Evolutionary conservation across 2,329 filamentous ascomycete genomes (phyloP), one percentile per base, ranked within the genome.

Genomic region (Fusarium sororula): DNA sequence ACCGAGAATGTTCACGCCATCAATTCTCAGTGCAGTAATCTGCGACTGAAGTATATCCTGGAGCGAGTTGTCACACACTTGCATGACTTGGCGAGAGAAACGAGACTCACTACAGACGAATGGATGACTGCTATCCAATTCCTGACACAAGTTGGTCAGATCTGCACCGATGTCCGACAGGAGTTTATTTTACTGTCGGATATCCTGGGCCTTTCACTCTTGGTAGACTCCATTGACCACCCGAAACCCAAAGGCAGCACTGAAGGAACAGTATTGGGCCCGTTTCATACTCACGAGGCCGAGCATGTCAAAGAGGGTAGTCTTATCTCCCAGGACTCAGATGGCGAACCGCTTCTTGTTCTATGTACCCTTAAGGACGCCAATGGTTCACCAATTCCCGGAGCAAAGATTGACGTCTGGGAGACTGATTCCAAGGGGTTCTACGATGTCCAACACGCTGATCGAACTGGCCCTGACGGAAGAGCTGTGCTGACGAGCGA

Each of bases 111-210:
- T 75, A 92, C 90, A 9, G 83, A 88, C 6, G 93, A 95, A 83
- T 95, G 93, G 93, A 91, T 91, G 89, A 83, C 87, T 0, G 92
- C 90, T 0, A 85, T 95, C 57, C 82, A 89, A 30, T 95, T 94
- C 82, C 82, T 95, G 22, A 92, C 90, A 0, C 83, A 85, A 50
- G 90, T 91, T 2, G 93, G 93, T 3, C 87, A 94, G 79, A 94
- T 90, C 58, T 91, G 89, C 76, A 89, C 85, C 44, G 90, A 93
- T 78, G 90, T 92, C 26, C 86, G 93, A 73, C 90, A 93, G n/a
- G 92, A 93, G 85, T 94, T 93, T 83, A 94, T 95, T 79, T 88
- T 94, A 41, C 89, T 95, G 61, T 93, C 90, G 63, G 93, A 95
- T 79, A 86, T 93, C 47, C 86, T 95, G 30, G 93, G 93, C 10